phyloP scores from a whole-genome alignment of 306 rosid species.

The Cucurbita maxima region DNA sequence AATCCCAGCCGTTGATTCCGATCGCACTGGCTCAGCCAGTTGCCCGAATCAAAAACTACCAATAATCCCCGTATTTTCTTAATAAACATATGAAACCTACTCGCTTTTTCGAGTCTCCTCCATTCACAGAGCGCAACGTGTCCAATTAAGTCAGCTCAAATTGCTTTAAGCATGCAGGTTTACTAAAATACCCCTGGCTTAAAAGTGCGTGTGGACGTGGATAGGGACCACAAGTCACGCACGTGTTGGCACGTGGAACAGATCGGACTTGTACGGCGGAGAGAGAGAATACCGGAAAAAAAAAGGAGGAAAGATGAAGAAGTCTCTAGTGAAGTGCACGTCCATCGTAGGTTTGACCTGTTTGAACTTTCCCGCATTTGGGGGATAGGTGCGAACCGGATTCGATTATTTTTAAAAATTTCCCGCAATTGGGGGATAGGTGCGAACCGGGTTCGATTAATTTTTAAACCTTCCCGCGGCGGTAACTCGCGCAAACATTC shows the following conservation, averaged over 20 bases:
- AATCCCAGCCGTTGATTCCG: slow-evolving; percentile 16
- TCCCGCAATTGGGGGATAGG: not conserved
- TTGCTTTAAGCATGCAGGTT: not conserved
- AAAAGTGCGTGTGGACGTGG: not conserved
- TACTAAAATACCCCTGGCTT: not conserved
- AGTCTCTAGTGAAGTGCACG: not conserved
- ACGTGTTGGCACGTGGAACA: not conserved
- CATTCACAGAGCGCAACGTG: not conserved
- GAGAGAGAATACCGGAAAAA: not conserved
- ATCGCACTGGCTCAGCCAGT: slow-evolving; percentile 15
- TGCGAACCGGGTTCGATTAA: not conserved
- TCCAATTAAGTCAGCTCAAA: not conserved
- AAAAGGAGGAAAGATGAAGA: not conserved
- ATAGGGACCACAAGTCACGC: not conserved
- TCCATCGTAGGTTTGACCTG: not conserved
- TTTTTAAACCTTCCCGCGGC: no score
- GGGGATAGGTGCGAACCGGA: not conserved
- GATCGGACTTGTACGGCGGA: not conserved
- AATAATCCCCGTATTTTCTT: not conserved
- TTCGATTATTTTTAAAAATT: not conserved
- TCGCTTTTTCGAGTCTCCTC: not conserved
- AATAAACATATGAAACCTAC: not conserved
- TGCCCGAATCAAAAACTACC: not conserved
- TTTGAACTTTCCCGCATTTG: not conserved
- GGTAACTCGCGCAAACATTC: no score